phyloP scores from a whole-genome alignment of 1,139 yeast species.

The Hansenula lynferdii region DNA sequence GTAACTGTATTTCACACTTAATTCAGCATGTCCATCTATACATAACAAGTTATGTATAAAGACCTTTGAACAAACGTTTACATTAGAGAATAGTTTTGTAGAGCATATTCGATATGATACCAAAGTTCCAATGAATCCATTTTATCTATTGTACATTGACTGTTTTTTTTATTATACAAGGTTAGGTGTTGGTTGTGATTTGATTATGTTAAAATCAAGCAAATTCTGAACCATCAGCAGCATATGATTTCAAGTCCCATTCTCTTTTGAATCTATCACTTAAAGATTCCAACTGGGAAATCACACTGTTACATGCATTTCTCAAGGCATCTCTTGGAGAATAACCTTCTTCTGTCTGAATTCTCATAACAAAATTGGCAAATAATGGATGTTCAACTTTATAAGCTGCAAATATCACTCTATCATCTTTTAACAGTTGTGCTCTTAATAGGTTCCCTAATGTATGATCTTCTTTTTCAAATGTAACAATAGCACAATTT shows the following conservation, averaged over 20 bases:
- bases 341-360: constrained; percentile 94
- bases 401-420: constrained; percentile 93
- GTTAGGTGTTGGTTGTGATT: too few relatives aligned
- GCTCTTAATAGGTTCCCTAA: constrained; percentile 85
- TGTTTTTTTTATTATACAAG: too few relatives aligned
- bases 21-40: background rate
- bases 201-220: too few relatives aligned
- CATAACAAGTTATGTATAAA: background rate
- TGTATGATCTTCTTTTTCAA: constrained; percentile 97
- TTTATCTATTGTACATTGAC: too few relatives aligned
- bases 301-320: constrained; percentile 81
- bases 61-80: background rate
- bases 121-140: too few relatives aligned
- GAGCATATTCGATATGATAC: too few relatives aligned
- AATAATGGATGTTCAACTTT: constrained; percentile 97
- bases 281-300: constrained; percentile 70
- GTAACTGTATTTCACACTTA: background rate
- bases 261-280: constrained; percentile 81
- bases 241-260: constrained; percentile 87
- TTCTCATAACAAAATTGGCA: constrained; percentile 88
- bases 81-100: too few relatives aligned
- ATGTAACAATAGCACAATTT: constrained; percentile 86
- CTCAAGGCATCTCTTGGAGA: constrained; percentile 86
- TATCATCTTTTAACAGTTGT: constrained; percentile 78
- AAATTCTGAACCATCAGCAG: constrained; percentile 42